Conservation (phyloP, 2,329 filamentous ascomycete species). For the Cladosporium sp. region DNA sequence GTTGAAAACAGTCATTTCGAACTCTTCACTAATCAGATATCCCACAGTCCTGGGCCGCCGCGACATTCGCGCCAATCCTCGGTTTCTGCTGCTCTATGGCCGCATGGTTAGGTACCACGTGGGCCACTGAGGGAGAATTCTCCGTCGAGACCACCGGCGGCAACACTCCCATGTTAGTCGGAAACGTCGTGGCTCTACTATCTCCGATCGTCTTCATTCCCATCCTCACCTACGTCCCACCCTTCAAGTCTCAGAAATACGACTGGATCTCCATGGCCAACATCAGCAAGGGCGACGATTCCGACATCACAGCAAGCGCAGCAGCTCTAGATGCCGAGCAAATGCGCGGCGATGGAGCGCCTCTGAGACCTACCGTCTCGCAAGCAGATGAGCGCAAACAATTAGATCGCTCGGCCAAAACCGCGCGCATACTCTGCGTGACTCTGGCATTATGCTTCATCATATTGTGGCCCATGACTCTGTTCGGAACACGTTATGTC, state of each 20-base stretch:
- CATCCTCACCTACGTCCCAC: conserved; percentile 57
- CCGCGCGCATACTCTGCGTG: conserved; percentile 55
- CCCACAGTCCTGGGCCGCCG: conserved; percentile 69
- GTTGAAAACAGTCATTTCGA: not conserved
- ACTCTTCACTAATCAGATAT: conserved; percentile 20
- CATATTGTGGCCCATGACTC: conserved; percentile 85
- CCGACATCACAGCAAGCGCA: conserved; percentile 55
- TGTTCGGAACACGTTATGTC: conserved; percentile 78
- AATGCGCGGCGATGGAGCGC: conserved; percentile 46
- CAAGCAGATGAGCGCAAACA: conserved; percentile 34
- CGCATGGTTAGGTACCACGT: conserved; percentile 70
- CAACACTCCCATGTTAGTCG: conserved; percentile 77
- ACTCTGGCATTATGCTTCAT: conserved; percentile 66
- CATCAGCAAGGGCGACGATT: conserved; percentile 72
- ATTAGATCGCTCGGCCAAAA: conserved; percentile 41
- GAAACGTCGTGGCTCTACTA: conserved; percentile 75
- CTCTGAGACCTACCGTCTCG: conserved; percentile 31
- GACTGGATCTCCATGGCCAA: conserved; percentile 76
- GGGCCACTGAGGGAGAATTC: conserved; percentile 61
- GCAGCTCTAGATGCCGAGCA: conserved; percentile 63
- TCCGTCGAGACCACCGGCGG: conserved; percentile 68
- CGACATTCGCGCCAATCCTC: conserved; percentile 61
- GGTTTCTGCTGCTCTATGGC: conserved; percentile 65
- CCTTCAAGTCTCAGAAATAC: conserved; percentile 66
- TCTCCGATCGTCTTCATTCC: conserved; percentile 70